Evolutionary conservation across 2,329 filamentous ascomycete species (phyloP), one percentile per base, ranked within the genome.

Genomic region (Fulvia fulva): DNA sequence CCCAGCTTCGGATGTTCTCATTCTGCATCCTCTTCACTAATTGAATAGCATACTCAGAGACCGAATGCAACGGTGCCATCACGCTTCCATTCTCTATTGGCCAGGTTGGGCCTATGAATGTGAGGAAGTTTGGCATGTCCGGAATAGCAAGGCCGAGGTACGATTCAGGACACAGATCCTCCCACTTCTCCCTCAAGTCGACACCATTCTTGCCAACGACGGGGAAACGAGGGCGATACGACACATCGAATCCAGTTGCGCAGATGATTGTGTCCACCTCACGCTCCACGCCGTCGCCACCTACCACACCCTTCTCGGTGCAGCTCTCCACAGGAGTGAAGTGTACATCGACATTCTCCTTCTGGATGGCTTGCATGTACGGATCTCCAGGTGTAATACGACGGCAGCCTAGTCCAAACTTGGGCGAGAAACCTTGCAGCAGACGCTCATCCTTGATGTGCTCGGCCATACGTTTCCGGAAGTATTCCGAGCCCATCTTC

Each of bases 381-480:
- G 79, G 78, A 32, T 77, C 76, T 0, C 79, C 79, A 0, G 80
- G 80, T 0, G 79, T 80, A 14, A 80, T 63, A 3, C 80, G 71
- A 7, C 78, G 71, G 57, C 79, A 82, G 1, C 78, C 78, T 14
- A 54, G 37, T 22, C 37, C 23, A 21, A 54, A 54, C 3, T 49
- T 43, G 14, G 55, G 55, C 16, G 47, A 21, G 16, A 57, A 41
- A 9, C 14, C 16, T 12, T 57, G 19, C 16, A 43, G 37, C n/a
- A 57, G 16, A 3, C n/a, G n/a, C 21, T 53, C 47, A 12, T 57
- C 32, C 28, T 26, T 46, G 37, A 57, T 34, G 16, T 30, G 26
- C 32, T 57, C 55, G 1, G 37, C 12, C 55, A 57, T 57, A 3
- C 55, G 34, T 22, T 53, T 52, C 4, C 19, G 16, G 49, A 57